phyloP scores from a whole-genome alignment of 2,329 filamentous ascomycete genomes.

The Fusarium napiforme region DNA sequence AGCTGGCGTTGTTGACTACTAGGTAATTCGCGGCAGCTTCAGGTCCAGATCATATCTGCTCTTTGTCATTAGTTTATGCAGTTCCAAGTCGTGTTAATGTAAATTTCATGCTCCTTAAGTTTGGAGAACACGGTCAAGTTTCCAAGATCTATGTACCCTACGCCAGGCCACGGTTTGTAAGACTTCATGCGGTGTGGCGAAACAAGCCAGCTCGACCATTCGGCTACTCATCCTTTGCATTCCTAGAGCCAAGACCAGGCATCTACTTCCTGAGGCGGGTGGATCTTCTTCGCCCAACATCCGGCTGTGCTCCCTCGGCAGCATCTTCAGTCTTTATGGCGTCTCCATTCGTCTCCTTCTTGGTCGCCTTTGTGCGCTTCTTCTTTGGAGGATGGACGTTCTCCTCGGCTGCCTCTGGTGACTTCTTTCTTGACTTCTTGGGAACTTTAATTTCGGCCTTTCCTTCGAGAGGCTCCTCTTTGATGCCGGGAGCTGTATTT shows the following conservation, averaged over 20 bases:
- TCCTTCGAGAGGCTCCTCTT: slow-evolving; percentile 54
- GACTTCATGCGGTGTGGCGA: neutral
- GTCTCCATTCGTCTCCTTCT: slow-evolving; percentile 43
- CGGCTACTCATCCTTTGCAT: neutral
- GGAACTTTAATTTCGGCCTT: slow-evolving; percentile 40
- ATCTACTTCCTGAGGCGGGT: slow-evolving; percentile 37
- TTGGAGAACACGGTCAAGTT: neutral
- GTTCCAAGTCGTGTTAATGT: neutral
- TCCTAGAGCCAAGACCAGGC: too few species aligned
- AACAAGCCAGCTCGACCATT: neutral
- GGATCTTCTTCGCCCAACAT: slow-evolving; percentile 39
- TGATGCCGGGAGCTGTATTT: slow-evolving; percentile 53
- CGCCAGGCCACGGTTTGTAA: neutral
- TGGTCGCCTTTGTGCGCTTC: slow-evolving; percentile 33
- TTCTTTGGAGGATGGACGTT: slow-evolving; percentile 38
- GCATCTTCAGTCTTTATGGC: slow-evolving; percentile 16
- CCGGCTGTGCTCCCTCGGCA: slow-evolving; percentile 13
- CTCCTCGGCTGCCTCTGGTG: slow-evolving; percentile 38
- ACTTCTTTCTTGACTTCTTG: slow-evolving; percentile 29
- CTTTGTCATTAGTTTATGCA: neutral
- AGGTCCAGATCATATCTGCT: neutral
- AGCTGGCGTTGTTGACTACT: neutral
- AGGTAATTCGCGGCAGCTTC: neutral
- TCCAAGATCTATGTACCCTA: neutral
- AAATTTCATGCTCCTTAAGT: neutral